phyloP scores from a whole-genome alignment of 2,329 filamentous ascomycete species.

The Orbilia brochopaga region DNA sequence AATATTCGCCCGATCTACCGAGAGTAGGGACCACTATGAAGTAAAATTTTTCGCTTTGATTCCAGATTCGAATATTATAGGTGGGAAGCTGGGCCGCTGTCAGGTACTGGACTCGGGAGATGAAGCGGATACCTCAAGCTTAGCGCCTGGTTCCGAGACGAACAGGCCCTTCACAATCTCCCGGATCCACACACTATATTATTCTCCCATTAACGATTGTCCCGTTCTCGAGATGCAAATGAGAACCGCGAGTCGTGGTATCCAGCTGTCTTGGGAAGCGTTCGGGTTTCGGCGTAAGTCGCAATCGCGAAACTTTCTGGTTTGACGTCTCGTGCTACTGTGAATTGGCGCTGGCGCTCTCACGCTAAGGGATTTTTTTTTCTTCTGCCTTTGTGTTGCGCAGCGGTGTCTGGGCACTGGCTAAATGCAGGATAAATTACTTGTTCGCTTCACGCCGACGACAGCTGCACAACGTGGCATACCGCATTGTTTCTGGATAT shows the following conservation, averaged over 20 bases:
- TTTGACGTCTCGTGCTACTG: neutral
- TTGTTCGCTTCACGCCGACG: neutral
- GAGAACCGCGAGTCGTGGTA: slow-evolving; percentile 12
- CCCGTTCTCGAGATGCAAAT: slow-evolving; percentile 11
- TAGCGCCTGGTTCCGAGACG: neutral
- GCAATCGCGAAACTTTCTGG: slow-evolving; percentile 2
- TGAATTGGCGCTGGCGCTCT: neutral
- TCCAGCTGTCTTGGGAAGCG: neutral
- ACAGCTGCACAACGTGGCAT: neutral
- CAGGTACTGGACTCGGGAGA: slow-evolving; percentile 36
- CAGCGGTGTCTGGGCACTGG: neutral
- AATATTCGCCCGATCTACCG: neutral
- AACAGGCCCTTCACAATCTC: slow-evolving; percentile 45
- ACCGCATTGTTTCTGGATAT: no score
- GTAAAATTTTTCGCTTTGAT: neutral
- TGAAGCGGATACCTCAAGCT: slow-evolving; percentile 37
- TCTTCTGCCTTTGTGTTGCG: neutral
- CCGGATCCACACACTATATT: slow-evolving; percentile 37
- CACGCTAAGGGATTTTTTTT: neutral
- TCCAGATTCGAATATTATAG: neutral
- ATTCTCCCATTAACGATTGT: slow-evolving; percentile 11
- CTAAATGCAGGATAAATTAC: slow-evolving; percentile 1
- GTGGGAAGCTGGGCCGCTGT: slow-evolving; percentile 35
- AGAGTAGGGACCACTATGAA: neutral
- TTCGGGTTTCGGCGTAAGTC: neutral